phyloP scores from a whole-genome alignment of 306 rosid species.

The Rubus idaeus region DNA sequence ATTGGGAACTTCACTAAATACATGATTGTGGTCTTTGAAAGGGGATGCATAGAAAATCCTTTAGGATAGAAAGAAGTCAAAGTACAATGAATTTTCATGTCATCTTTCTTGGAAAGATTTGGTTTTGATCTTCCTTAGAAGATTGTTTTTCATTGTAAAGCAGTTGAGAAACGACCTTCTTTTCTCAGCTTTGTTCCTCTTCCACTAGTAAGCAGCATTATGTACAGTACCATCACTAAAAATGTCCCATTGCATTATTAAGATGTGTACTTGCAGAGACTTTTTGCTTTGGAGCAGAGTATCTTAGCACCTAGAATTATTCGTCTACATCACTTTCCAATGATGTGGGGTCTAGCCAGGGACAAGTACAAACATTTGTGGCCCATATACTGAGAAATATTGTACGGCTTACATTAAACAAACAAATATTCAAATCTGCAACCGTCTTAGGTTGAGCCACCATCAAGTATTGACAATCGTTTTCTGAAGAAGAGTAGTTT shows the following conservation, averaged over 20 bases:
- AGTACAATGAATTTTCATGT: conserved; percentile 7
- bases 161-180: neutral
- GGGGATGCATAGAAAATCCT: neutral
- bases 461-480: neutral
- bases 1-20: neutral
- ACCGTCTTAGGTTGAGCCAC: neutral
- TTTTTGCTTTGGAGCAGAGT: neutral
- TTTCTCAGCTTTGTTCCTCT: neutral
- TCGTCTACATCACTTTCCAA: neutral
- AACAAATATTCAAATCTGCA: neutral
- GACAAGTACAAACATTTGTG: neutral
- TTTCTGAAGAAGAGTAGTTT: neutral
- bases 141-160: neutral
- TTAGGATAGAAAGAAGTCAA: neutral
- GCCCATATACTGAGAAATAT: neutral
- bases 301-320: neutral
- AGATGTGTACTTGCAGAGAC: neutral
- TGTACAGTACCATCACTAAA: conserved; percentile 5
- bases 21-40: neutral
- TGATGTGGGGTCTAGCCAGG: neutral
- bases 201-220: conserved; percentile 13
- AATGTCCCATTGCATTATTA: neutral
- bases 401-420: too few relatives aligned
- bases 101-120: conserved; percentile 8
- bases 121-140: conserved; percentile 1